Percentiles rank a stretch among this genome's conserved stretches.
These are phyloP conservation scores for Patellifolia procumbens DNA, from an alignment of 179 eudicot genomes.

Conservation along the genomic window DNA sequence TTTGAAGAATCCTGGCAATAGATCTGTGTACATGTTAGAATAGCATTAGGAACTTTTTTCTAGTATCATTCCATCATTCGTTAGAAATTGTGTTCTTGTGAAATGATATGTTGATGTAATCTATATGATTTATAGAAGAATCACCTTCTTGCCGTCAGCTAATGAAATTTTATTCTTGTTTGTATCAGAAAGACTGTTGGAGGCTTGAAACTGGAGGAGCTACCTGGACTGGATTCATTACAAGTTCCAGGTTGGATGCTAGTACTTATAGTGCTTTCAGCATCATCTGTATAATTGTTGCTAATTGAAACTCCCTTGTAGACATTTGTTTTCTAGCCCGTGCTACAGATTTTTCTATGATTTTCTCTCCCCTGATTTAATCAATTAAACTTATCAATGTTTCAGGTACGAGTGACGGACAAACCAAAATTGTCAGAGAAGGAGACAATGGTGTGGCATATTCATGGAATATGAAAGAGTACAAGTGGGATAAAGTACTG, in stretches of 20 bases:
- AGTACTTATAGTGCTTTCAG: neutral
- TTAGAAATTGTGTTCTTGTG: neutral
- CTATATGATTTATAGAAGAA: slow-evolving; percentile 1
- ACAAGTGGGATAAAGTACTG: slow-evolving; percentile 90
- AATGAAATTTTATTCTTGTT: slow-evolving; percentile 28
- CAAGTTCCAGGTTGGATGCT: slow-evolving; percentile 70
- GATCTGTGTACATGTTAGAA: neutral
- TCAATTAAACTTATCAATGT: slow-evolving; percentile 11
- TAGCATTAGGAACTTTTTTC: neutral
- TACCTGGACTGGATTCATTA: slow-evolving; percentile 89
- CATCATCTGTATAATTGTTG: slow-evolving; percentile 7
- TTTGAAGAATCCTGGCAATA: neutral
- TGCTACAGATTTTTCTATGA: neutral
- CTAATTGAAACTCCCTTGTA: neutral
- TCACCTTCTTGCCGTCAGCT: neutral
- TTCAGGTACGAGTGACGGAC: slow-evolving; percentile 90
- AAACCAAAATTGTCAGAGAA: slow-evolving; percentile 91
- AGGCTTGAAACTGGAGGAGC: slow-evolving; percentile 86
- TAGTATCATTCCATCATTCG: neutral
- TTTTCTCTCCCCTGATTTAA: neutral
- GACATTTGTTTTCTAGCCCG: neutral
- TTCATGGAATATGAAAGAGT: slow-evolving; percentile 83
- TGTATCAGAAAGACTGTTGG: slow-evolving; percentile 83
- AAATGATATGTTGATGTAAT: neutral
- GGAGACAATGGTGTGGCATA: slow-evolving; percentile 99